Percentiles rank a stretch among this genome's conserved stretches.
Evolutionary conservation across 1,284 basidiomycete species (phyloP).

Genomic region (Cutaneotrichosporon sp.): DNA sequence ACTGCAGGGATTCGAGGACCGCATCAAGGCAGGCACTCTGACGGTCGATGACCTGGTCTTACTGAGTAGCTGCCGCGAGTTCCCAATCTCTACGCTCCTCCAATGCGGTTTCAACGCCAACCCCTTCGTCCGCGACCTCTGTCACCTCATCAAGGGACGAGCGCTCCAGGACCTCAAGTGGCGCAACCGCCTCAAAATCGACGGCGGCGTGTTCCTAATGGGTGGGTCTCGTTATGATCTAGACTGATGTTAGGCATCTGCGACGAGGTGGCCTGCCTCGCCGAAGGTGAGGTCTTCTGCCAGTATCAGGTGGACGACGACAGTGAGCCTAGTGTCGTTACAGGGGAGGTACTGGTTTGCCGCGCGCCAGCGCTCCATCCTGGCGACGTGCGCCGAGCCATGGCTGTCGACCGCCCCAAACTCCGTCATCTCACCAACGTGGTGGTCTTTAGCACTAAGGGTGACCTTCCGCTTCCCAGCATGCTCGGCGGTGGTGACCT

Average conservation of each 20-base stretch:
- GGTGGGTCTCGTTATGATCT: slow-evolving; percentile 28
- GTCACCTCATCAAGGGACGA: slow-evolving; percentile 44
- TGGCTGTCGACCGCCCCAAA: slow-evolving; percentile 44
- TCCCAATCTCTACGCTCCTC: slow-evolving; percentile 44
- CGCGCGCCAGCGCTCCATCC: slow-evolving; percentile 50
- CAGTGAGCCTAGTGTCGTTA: slow-evolving; percentile 32
- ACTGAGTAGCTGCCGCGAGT: slow-evolving; percentile 37
- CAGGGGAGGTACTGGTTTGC: slow-evolving; percentile 45
- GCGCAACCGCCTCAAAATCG: slow-evolving; percentile 46
- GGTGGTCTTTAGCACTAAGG: slow-evolving; percentile 49
- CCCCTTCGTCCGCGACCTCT: slow-evolving; percentile 46
- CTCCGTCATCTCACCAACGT: slow-evolving; percentile 52
- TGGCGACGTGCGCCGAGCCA: slow-evolving; percentile 47
- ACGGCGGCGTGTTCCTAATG: slow-evolving; percentile 47
- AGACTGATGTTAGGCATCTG: slow-evolving; percentile 38
- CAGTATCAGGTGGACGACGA: slow-evolving; percentile 45
- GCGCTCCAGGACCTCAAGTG: slow-evolving; percentile 52
- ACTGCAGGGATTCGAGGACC: slow-evolving; percentile 37
- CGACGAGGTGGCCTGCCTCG: slow-evolving; percentile 45
- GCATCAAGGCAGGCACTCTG: slow-evolving; percentile 27
- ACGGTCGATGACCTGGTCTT: slow-evolving; percentile 33
- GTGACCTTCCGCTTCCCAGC: slow-evolving; percentile 48
- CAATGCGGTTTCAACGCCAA: slow-evolving; percentile 44
- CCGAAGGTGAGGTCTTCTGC: slow-evolving; percentile 51
- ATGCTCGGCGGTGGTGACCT: slow-evolving; percentile 54